Percentiles rank a stretch among this genome's conserved stretches.
Conservation (phyloP, 2,329 filamentous ascomycete species). For the Sporothrix humicola region DNA sequence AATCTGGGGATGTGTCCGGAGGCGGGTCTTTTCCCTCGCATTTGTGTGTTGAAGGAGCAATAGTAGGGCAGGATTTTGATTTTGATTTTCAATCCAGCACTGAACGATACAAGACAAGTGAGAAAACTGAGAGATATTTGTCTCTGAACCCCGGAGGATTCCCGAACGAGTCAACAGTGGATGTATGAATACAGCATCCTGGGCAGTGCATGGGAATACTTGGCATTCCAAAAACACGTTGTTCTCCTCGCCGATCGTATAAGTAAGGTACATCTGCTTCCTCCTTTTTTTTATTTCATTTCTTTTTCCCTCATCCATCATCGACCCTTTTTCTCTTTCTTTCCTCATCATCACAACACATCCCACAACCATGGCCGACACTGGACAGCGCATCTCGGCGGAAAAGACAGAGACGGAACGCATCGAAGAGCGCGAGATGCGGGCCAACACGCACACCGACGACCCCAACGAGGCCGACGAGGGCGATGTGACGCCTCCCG, state of each 20-base stretch:
- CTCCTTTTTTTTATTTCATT: background rate
- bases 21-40: background rate
- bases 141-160: background rate
- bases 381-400: slow-evolving; percentile 3
- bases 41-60: too few relatives aligned
- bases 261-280: background rate
- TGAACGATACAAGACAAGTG: background rate
- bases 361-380: background rate
- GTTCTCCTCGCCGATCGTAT: background rate
- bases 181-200: background rate
- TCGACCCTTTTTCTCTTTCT: background rate
- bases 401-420: slow-evolving; percentile 15
- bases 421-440: background rate
- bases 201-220: background rate
- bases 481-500: background rate
- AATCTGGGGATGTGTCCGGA: background rate
- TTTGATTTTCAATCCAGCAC: too few relatives aligned
- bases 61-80: too few relatives aligned
- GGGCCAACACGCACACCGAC: background rate
- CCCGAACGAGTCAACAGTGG: slow-evolving; percentile 3
- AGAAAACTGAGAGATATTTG: background rate
- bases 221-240: background rate
- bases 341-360: background rate
- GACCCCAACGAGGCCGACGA: background rate
- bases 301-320: too few relatives aligned